Evolutionary conservation across 805 yeast species (phyloP), one percentile per base, ranked within the genome.

Genomic region (Starmerella davenportii): DNA sequence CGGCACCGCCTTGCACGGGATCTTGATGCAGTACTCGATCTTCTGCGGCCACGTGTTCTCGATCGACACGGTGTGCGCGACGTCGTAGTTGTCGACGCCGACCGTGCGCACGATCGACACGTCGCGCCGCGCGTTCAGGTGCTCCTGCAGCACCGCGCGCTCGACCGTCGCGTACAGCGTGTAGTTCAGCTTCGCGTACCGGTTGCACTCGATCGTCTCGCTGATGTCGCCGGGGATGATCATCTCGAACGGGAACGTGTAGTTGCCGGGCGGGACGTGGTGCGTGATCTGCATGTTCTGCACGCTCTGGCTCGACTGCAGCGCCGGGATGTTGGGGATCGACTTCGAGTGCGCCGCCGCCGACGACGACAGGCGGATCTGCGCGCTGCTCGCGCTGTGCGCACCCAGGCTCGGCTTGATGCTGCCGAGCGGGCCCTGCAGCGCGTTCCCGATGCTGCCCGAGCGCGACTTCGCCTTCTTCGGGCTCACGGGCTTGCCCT

Each of bases 41-140:
- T 90, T 90, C 34, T 74, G 64, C 2, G 96, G 95, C 96, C 96
- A 87, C 1, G 85, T 76, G 55, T 87, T 87, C 53, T 84, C 94
- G 24, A 87, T 92, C 0, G 93, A 80, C 49, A 85, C 79, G 0
- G 96, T 81, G 56, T 87, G 95, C 0, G 92, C 69, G 19, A 84
- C 63, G 51, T 90, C 96, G 3, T 79, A 69, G 1, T 92, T 70
- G 56, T 87, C 96, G 1, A 93, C 70, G 2, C 93, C 74, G 42
- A 87, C 60, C 0, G 96, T 87, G 51, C 98, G 68, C 9, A 90
- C 72, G 8, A 90, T 74, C 43, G 93, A 71, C 2, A 90, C 46
- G 51, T 76, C 82, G 57, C 74, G 79, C 48, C 72, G 74, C 15
- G 84, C 66, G 5, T 65, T 52, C 47, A 87, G 56, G 40, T 74